A percentile compares a stretch with the other conserved stretches of the same genome.
These are phyloP conservation scores for Linanthus parryae DNA, from an alignment of 148 eudicot species.

Conservation along the genomic window DNA sequence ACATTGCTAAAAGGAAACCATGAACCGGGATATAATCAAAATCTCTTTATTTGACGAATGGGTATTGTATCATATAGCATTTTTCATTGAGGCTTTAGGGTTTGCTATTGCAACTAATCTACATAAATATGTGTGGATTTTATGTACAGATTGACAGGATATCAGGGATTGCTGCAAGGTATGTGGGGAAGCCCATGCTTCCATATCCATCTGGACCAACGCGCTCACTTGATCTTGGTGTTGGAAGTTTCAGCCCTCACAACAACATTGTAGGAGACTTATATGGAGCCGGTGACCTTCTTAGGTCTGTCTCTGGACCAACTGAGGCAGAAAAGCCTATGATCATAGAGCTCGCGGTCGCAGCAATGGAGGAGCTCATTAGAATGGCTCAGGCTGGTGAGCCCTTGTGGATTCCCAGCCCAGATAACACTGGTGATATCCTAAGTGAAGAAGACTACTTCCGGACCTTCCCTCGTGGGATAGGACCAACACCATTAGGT, in stretches of 20 bases:
- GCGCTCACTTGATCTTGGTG: constrained; percentile 69
- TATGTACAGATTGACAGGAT: constrained; percentile 81
- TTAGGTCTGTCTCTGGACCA: constrained; percentile 62
- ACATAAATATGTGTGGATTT: too few relatives aligned
- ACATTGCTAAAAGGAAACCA: too few relatives aligned
- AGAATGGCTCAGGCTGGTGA: constrained; percentile 72
- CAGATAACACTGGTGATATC: constrained; percentile 32
- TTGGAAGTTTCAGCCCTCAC: constrained; percentile 45
- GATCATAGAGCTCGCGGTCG: constrained; percentile 82
- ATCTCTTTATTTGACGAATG: too few relatives aligned
- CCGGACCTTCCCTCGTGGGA: constrained; percentile 61
- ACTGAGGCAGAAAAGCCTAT: constrained; percentile 72
- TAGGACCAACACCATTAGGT: constrained; percentile 70
- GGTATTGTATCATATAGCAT: too few relatives aligned
- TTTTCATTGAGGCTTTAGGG: too few relatives aligned
- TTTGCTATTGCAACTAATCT: too few relatives aligned
- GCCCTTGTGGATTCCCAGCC: constrained; percentile 69
- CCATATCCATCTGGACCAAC: constrained; percentile 49
- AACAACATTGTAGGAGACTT: constrained; percentile 58
- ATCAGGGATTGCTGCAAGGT: constrained; percentile 92
- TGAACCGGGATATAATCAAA: too few relatives aligned
- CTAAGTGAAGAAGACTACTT: constrained; percentile 74
- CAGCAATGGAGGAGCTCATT: constrained; percentile 90
- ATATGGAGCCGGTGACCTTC: constrained; percentile 64
- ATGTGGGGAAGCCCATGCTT: constrained; percentile 82